Evolutionary conservation across 2,329 filamentous ascomycete species (phyloP), one percentile per base, ranked within the genome.

Genomic region (Exophiala sp.): DNA sequence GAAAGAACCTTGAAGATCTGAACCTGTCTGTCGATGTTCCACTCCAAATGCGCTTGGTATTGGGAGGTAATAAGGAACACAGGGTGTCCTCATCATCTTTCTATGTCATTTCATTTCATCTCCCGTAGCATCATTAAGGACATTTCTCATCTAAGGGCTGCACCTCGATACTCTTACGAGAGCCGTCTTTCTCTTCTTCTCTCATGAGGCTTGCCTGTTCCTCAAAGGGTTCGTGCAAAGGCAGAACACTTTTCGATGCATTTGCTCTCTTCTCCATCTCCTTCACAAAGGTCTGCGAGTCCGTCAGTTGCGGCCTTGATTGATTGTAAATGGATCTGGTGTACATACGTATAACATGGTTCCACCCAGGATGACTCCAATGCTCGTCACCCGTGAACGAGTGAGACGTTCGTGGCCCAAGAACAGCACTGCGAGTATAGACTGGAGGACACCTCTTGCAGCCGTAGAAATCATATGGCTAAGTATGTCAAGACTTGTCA

Each of bases 301-400:
- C 6, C 20, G 40, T 42, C n/a, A 42, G 40, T 42, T 42, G 18
- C 16, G 21, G 21, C 39, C 11, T 18, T 20, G 11, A 4, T 8
- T 10, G 12, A 38, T n/a, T n/a, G 35, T 38, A 6, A 5, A 38
- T 6, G 16, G 35, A 4, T 38, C 1, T 5, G 5, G 21, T 11
- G 18, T 18, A 42, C 40, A n/a, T 42, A 42, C 40, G 40, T 42
- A 42, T 16, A 42, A 21, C 40, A 42, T 42, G 20, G 40, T 42
- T 7, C 40, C 40, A 10, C 16, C 24, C 40, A 42, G 12, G 10
- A 42, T 42, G 20, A 42, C 40, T 7, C 16, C 40, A 11, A 42
- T 42, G 20, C 40, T 42, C 14, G n/a, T 42, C 14, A 42, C 20
- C 5, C 40, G 40, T 1, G 40, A 42, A 7, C 14, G 14, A 24